phyloP scores from a whole-genome alignment of 352 stramenopile species.

The Phytophthora tubulina region DNA sequence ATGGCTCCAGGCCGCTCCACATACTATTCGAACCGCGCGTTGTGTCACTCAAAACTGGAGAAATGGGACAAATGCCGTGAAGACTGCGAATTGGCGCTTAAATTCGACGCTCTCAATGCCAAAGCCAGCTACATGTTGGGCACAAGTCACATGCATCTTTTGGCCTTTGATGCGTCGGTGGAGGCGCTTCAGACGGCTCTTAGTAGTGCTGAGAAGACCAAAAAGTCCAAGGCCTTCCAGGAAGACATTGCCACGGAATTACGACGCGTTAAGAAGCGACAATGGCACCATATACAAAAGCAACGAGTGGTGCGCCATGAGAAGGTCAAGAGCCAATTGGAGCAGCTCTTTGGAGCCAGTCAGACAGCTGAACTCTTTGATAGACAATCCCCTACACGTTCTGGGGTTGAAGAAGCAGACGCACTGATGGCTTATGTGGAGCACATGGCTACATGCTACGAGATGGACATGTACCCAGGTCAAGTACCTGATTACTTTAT shows the following conservation, averaged over 20 bases:
- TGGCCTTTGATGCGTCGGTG: constrained; percentile 61
- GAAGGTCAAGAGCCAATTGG: constrained; percentile 51
- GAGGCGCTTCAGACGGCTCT: constrained; percentile 62
- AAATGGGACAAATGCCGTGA: constrained; percentile 68
- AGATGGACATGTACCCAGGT: constrained; percentile 60
- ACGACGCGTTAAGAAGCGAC: constrained; percentile 67
- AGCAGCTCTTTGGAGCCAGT: constrained; percentile 43
- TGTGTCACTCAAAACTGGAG: constrained; percentile 77
- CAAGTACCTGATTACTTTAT: constrained; percentile 82
- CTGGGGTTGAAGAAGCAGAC: constrained; percentile 43
- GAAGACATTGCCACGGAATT: constrained; percentile 71
- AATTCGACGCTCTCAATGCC: constrained; percentile 69
- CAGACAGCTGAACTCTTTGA: constrained; percentile 41
- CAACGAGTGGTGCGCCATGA: constrained; percentile 53
- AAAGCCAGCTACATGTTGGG: constrained; percentile 85
- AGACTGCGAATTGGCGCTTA: constrained; percentile 69
- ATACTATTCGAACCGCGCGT: constrained; percentile 85
- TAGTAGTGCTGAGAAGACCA: constrained; percentile 60
- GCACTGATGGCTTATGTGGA: constrained; percentile 73
- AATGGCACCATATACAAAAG: constrained; percentile 65
- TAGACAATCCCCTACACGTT: constrained; percentile 9
- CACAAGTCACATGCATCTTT: constrained; percentile 62
- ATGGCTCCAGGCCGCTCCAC: constrained; percentile 65
- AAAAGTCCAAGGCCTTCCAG: constrained; percentile 64
- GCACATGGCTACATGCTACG: constrained; percentile 54